Base-by-base conservation (phyloP, 805 yeast species). In the Schwanniomyces polymorphus region DNA sequence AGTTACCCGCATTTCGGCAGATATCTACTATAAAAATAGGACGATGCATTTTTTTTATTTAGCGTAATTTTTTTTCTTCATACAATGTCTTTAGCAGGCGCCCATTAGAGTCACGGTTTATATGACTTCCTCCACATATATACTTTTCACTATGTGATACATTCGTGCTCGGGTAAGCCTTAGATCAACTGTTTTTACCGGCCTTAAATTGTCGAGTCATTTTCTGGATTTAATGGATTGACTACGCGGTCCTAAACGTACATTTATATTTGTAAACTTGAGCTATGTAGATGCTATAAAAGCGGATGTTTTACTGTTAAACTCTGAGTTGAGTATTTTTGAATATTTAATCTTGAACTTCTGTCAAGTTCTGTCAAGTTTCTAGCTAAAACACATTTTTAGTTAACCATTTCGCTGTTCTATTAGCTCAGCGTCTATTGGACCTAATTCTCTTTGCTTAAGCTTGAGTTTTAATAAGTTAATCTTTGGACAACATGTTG, bases 91-190 rank as follows among this genome's bases (percentile, higher is more conserved):
- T 67, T 63, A 49, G 54, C 78, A 85, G 94, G 87, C 91, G 85
- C 92, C 94, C 92, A 80, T 80, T 80, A 81, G 85, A 81, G 85
- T 81, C 84, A 80, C 85, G 81, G 82, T 61, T 66, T 74, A 70
- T 72, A 68, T 76, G 76, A 63, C 53, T 59, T 60, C 69, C 60
- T 70, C 79, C 59, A 72, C 81, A 71, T 73, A 69, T 71, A 72
- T 61, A 67, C 81, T 67, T 56, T 53, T 65, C 70, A 64, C 72
- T 63, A 45, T 68, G 75, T 67, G 74, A 64, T 67, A 64, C 53
- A 72, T 79, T 79, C 88, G 96, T 88, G 96, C 96, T 88, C 91
- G 94, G 94, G 94, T 87, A 72, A 74, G 88, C 87, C 94, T 86
- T 79, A 88, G 91, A 88, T 70, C 47, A 71, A 81, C 58, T 59